Percentiles rank a stretch among this genome's conserved stretches.
phyloP scores from a whole-genome alignment of 225 moss, liverwort and hornwort species.

The Thuidium tamariscinum region DNA sequence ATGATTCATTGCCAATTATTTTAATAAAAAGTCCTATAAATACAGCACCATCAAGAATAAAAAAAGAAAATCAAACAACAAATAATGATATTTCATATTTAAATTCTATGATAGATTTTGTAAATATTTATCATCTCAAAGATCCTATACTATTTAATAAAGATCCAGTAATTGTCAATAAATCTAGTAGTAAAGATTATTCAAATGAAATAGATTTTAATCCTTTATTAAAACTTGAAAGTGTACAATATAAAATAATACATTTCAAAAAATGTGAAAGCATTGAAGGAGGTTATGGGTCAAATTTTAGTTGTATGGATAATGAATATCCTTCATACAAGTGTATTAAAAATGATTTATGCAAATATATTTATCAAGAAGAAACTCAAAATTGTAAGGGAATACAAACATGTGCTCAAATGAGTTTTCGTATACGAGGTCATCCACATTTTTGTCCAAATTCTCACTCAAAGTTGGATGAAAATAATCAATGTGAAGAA shows the following conservation, averaged over 20 bases:
- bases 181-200: not conserved
- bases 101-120: not conserved
- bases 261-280: not conserved
- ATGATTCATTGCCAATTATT: not conserved
- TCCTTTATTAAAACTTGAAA: not conserved
- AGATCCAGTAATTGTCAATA: not conserved
- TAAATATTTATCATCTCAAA: not conserved
- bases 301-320: not conserved
- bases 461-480: not conserved
- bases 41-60: not conserved
- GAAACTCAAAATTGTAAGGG: not conserved
- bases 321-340: not conserved
- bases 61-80: not conserved
- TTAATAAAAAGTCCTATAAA: not conserved
- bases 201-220: not conserved
- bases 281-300: not conserved
- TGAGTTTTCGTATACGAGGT: not conserved
- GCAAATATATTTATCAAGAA: not conserved
- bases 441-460: not conserved
- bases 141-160: not conserved
- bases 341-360: not conserved
- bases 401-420: not conserved
- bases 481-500: not conserved
- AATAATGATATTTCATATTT: not conserved
- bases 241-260: not conserved